These are phyloP conservation scores for Hirsutella minnesotensis DNA, from an alignment of 2,329 filamentous ascomycete species.

Conservation along the genomic window DNA sequence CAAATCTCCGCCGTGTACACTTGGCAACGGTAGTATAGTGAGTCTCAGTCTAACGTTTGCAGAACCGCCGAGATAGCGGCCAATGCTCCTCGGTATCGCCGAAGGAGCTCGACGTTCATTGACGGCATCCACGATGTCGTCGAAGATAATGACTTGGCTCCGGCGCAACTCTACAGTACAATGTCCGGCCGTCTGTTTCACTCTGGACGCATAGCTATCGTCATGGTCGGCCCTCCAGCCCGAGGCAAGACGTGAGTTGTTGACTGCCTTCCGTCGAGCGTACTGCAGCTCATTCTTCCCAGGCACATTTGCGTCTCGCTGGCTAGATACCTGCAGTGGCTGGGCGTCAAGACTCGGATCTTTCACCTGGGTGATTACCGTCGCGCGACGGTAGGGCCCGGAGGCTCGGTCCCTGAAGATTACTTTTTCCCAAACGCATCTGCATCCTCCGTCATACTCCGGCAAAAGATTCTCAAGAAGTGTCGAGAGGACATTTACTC, in stretches of 20 bases:
- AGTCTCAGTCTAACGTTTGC: conserved; percentile 2
- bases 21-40: background rate
- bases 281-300: background rate
- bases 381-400: conserved; percentile 75
- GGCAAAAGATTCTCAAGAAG: conserved; percentile 95
- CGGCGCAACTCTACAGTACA: conserved; percentile 94
- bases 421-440: conserved; percentile 97
- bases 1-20: too few relatives aligned
- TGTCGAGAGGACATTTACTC: conserved; percentile 95
- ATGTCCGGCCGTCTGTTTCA: conserved; percentile 96
- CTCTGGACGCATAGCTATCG: conserved; percentile 92
- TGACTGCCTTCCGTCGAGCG: background rate
- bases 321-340: conserved; percentile 88
- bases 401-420: conserved; percentile 80
- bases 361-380: conserved; percentile 97
- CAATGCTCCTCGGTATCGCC: conserved; percentile 78
- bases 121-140: conserved; percentile 93
- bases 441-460: conserved; percentile 78
- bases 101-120: conserved; percentile 90
- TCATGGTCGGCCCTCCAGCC: conserved; percentile 89
- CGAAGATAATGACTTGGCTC: conserved; percentile 71
- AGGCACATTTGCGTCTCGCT: conserved; percentile 93
- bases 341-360: conserved; percentile 94
- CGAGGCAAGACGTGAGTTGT: conserved; percentile 76
- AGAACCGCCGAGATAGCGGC: conserved; percentile 88